Base-by-base conservation (phyloP, 306 rosid species). In the Rosa lucieae region DNA sequence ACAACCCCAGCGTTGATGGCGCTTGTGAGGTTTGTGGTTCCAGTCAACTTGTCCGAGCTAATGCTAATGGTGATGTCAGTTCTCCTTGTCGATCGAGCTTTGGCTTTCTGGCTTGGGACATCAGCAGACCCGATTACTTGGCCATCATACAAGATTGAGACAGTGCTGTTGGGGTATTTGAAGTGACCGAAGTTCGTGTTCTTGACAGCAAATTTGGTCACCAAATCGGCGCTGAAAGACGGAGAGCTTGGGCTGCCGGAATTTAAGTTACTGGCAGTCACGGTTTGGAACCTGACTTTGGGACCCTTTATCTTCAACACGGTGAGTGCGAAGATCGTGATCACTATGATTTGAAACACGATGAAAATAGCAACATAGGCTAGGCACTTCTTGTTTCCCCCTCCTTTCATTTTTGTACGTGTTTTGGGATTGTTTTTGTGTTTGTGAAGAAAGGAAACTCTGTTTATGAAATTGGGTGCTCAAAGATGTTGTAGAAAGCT, bases 281-380 rank as follows among this genome's bases (percentile, higher is more conserved):
- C 49, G 20, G 53, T 8, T 6, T 66, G 32, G 48, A 77, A 82
- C 37, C 66, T 73, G 9, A 87, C 80, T 51, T 66, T 53, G 0
- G 90, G 96, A n/a, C 86, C 86, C 77, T 84, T 83, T 0, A 84
- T 65, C 73, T 79, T 82, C 85, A 86, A 68, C 10, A 91, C 87
- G 3, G 91, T 87, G 49, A 91, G 87, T 15, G 78, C 78, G 1
- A 91, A 81, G 15, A 82, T 84, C 26, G 87, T 6, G 39, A 87
- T 13, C 32, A 83, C 80, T 23, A 86, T 81, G 17, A 74, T 63
- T 1, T 82, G 71, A 58, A 91, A 20, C 59, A 86, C 73, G 4
- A 87, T 0, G 65, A 91, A 32, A 11, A 91, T 89, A 0, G 83
- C 86, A 65, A 83, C 48, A 46, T 89, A 89, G 18, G 84, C 88